These are phyloP conservation scores for Aspergillus fumigatiaffinis DNA, from an alignment of 2,329 filamentous ascomycete genomes.

Conservation along the genomic window DNA sequence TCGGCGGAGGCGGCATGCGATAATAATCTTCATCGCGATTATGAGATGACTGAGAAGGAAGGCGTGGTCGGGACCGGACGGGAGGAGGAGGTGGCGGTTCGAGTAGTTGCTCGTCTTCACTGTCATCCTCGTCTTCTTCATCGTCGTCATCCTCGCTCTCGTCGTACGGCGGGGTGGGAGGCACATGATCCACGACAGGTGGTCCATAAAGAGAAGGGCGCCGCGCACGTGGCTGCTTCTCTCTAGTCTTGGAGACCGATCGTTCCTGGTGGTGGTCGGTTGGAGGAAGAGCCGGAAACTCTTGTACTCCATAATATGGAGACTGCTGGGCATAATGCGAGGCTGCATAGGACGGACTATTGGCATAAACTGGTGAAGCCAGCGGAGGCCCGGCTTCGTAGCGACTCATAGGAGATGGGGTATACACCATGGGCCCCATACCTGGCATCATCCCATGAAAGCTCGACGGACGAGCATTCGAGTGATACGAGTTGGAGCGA, in stretches of 20 bases:
- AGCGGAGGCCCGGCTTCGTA: slow-evolving; percentile 37
- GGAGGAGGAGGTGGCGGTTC: slow-evolving; percentile 23
- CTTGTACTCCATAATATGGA: slow-evolving; percentile 26
- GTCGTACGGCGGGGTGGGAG: slow-evolving; percentile 22
- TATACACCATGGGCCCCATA: slow-evolving; percentile 27
- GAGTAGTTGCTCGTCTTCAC: slow-evolving; percentile 18
- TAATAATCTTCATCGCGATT: slow-evolving; percentile 40
- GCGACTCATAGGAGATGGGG: slow-evolving; percentile 23
- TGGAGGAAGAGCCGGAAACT: slow-evolving; percentile 15
- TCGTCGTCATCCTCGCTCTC: slow-evolving; percentile 27
- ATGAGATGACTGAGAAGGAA: slow-evolving; percentile 23
- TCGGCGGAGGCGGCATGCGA: slow-evolving; percentile 41
- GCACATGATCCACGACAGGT: slow-evolving; percentile 31
- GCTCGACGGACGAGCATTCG: slow-evolving; percentile 35
- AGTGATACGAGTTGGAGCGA: slow-evolving; percentile 36
- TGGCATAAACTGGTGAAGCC: slow-evolving; percentile 35
- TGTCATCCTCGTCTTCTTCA: slow-evolving; percentile 24
- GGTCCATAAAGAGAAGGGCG: slow-evolving; percentile 33
- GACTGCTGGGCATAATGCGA: slow-evolving; percentile 29
- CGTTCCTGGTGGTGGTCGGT: slow-evolving; percentile 31
- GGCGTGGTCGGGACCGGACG: slow-evolving; percentile 27
- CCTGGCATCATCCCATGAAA: slow-evolving; percentile 35
- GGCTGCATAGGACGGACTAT: slow-evolving; percentile 25
- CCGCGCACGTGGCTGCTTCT: slow-evolving; percentile 25
- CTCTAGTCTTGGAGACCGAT: slow-evolving; percentile 32